phyloP scores from a whole-genome alignment of 371 early-diverging fungal genomes.

The Mucor velutinosus region DNA sequence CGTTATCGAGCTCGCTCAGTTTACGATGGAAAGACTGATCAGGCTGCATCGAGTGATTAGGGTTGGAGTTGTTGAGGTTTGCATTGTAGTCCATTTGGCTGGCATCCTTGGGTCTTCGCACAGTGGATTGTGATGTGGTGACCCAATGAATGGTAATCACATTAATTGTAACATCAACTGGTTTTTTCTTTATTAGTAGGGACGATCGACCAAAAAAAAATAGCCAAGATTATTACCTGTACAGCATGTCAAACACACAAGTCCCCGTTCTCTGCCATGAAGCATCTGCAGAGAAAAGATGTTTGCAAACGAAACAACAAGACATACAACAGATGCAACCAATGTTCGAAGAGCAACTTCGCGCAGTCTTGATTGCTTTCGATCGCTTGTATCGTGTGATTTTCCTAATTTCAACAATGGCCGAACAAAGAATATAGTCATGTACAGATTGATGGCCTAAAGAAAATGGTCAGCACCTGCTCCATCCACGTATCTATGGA shows the following conservation, averaged over 20 bases:
- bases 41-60: neutral
- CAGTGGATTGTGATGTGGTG: neutral
- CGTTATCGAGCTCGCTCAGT: neutral
- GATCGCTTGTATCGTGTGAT: slow-evolving; percentile 15
- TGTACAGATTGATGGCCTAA: slow-evolving; percentile 47
- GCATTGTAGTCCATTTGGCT: neutral
- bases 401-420: slow-evolving; percentile 35
- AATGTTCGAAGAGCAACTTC: slow-evolving; percentile 52
- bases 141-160: slow-evolving; percentile 63
- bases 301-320: slow-evolving; percentile 55
- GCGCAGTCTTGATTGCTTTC: slow-evolving; percentile 41
- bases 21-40: neutral
- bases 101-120: neutral
- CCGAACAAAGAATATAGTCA: slow-evolving; percentile 51
- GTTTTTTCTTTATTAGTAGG: neutral
- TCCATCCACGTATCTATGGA: neutral
- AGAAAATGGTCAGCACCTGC: neutral
- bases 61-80: neutral
- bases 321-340: slow-evolving; percentile 48
- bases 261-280: slow-evolving; percentile 52
- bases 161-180: slow-evolving; percentile 59
- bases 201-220: neutral
- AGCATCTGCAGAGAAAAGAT: slow-evolving; percentile 42
- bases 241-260: slow-evolving; percentile 55
- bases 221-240: slow-evolving; percentile 15